A percentile compares a stretch with the other conserved stretches of the same genome.
These are phyloP conservation scores for Phalaenopsis equestris DNA, from an alignment of 106 monocot species.

Conservation along the genomic window DNA sequence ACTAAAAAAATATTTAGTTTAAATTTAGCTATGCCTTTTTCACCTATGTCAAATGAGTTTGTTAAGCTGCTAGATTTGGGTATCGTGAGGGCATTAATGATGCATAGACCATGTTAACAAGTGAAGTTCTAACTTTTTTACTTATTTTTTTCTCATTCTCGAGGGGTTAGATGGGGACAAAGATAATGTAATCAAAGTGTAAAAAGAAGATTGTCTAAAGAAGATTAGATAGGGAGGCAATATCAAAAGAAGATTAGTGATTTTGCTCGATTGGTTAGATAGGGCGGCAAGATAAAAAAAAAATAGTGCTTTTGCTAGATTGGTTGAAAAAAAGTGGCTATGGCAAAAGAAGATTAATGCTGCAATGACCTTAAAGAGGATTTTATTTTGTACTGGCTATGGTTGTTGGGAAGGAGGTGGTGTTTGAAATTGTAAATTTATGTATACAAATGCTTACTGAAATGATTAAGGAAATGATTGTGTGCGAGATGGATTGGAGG, in stretches of 20 bases:
- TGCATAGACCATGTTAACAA: not conserved
- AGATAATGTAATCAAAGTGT: too few relatives aligned
- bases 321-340: too few relatives aligned
- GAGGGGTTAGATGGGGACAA: not conserved
- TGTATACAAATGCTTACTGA: too few relatives aligned
- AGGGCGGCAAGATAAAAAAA: too few relatives aligned
- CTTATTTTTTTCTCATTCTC: not conserved
- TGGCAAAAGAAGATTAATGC: too few relatives aligned
- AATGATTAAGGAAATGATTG: not conserved
- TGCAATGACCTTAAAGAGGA: not conserved
- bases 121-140: not conserved
- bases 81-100: not conserved
- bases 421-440: too few relatives aligned
- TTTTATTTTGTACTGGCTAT: not conserved
- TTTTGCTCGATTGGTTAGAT: not conserved
- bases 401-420: not conserved
- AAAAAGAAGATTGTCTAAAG: too few relatives aligned
- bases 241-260: not conserved
- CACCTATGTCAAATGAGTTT: not conserved
- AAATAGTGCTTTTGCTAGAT: too few relatives aligned
- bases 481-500: not conserved
- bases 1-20: not conserved
- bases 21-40: not conserved
- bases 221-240: not conserved
- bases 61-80: not conserved